Conservation (phyloP, 306 rosid genomes). For the Potentilla sterilis region DNA sequence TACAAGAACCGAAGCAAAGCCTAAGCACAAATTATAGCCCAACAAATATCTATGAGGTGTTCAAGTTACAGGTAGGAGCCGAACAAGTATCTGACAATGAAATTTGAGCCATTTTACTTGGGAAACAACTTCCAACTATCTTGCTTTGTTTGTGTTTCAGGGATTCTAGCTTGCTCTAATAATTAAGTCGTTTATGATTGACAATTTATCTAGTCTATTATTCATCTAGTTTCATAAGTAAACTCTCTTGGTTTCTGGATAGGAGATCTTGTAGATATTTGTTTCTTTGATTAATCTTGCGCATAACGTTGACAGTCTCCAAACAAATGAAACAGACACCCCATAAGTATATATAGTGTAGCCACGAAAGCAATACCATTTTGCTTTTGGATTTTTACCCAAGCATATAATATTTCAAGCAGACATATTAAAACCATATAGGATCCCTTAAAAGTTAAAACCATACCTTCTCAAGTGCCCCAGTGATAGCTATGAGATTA, state of each 20-base stretch:
- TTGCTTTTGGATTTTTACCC: background rate
- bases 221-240: background rate
- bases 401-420: background rate
- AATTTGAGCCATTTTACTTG: background rate
- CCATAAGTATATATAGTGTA: background rate
- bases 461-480: background rate
- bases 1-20: background rate
- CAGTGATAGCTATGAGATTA: background rate
- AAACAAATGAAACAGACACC: slow-evolving; percentile 23
- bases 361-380: background rate
- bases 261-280: background rate
- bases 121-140: background rate
- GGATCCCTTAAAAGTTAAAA: background rate
- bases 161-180: background rate
- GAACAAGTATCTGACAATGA: background rate
- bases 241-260: background rate
- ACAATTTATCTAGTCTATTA: background rate
- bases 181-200: background rate
- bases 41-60: background rate
- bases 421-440: background rate
- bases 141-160: background rate
- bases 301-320: slow-evolving; percentile 25
- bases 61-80: background rate
- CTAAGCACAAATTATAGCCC: background rate
- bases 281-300: background rate